Evolutionary conservation across 768 basidiomycete genomes (phyloP).

Genomic region (Baorangia bicolor): DNA sequence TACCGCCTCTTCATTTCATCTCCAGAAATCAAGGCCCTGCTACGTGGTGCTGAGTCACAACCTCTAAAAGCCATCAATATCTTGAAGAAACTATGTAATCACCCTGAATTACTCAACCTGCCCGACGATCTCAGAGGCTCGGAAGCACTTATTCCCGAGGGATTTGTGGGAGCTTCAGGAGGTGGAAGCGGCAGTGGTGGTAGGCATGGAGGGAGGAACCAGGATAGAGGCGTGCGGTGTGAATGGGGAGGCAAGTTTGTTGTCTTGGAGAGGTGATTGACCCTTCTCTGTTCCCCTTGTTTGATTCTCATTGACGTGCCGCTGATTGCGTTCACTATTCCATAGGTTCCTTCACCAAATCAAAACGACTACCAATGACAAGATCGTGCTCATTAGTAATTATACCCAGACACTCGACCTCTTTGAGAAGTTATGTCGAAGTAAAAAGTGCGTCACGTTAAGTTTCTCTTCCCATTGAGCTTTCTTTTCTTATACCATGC

Average conservation of each 20-base stretch:
- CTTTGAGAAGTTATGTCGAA: conserved; percentile 85
- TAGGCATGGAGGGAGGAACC: conserved; percentile 42
- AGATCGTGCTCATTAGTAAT: conserved; percentile 96
- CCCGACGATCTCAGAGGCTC: conserved; percentile 83
- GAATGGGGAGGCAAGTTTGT: conserved; percentile 92
- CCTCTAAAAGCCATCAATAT: conserved; percentile 96
- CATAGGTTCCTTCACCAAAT: conserved; percentile 82
- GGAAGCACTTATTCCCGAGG: conserved; percentile 77
- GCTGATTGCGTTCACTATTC: background rate
- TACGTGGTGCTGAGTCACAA: conserved; percentile 85
- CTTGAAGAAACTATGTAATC: conserved; percentile 93
- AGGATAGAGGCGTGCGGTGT: conserved; percentile 52
- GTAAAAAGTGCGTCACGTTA: conserved; percentile 62
- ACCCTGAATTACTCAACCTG: conserved; percentile 85
- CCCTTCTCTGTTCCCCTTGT: background rate
- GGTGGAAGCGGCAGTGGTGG: conserved; percentile 25
- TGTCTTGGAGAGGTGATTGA: conserved; percentile 80
- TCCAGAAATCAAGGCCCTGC: conserved; percentile 85
- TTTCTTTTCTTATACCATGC: background rate
- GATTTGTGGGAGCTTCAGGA: conserved; percentile 57
- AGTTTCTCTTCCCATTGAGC: background rate
- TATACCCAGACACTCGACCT: conserved; percentile 94
- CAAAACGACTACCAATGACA: conserved; percentile 79
- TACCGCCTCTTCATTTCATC: conserved; percentile 92
- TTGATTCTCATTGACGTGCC: background rate